Percentiles rank a stretch among this genome's conserved stretches.
These are phyloP conservation scores for Flaveria floridana DNA, from an alignment of 140 eudicot species.

Conservation along the genomic window DNA sequence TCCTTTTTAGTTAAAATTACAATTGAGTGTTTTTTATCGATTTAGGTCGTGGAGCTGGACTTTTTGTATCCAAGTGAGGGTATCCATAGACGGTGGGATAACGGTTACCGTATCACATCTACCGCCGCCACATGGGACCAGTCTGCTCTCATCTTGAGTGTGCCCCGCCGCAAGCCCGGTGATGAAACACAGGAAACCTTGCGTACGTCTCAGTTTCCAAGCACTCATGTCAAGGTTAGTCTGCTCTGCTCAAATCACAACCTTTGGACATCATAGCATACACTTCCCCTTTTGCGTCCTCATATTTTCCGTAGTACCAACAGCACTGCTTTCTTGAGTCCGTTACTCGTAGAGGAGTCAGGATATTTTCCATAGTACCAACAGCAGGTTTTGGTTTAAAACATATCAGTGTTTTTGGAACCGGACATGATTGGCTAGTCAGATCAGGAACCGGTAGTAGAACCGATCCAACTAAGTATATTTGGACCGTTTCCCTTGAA, in stretches of 20 bases:
- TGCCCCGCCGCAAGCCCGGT: slow-evolving; percentile 48
- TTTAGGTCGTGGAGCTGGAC: slow-evolving; percentile 65
- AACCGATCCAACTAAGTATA: too few species aligned
- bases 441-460: too few species aligned
- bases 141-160: slow-evolving; percentile 54
- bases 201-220: slow-evolving; percentile 67
- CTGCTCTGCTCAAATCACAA: neutral
- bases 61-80: slow-evolving; percentile 75
- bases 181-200: slow-evolving; percentile 75
- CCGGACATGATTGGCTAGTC: too few species aligned
- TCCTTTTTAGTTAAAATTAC: neutral
- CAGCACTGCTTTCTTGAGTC: neutral
- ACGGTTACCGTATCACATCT: slow-evolving; percentile 61
- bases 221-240: slow-evolving; percentile 68
- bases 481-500: too few species aligned
- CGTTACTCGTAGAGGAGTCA: neutral
- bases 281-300: too few species aligned
- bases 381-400: neutral
- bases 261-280: neutral
- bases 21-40: neutral
- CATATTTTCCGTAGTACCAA: too few species aligned
- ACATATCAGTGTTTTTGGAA: too few species aligned
- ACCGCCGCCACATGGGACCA: slow-evolving; percentile 68
- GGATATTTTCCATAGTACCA: too few species aligned
- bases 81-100: slow-evolving; percentile 66